Base-by-base conservation (phyloP, 768 basidiomycete species). In the Tricholoma bakamatsutake region DNA sequence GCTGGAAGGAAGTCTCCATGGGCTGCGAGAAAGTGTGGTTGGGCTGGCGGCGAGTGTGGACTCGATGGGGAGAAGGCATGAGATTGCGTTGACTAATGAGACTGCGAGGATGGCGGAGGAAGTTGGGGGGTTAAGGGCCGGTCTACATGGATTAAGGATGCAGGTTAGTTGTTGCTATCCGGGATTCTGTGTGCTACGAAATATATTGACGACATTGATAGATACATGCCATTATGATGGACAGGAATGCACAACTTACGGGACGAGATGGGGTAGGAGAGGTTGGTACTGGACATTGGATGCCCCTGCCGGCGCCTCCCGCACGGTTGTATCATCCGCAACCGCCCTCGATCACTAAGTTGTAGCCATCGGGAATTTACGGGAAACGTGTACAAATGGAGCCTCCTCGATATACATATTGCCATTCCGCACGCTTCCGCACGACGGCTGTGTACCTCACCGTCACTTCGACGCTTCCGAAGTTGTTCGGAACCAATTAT, bases 221-320 rank as follows among this genome's bases (percentile, higher is more conserved):
- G 81, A 67, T 84, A 52, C 87, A 89, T 62, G 76, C 80, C 47
- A 79, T 90, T 58, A 85, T 90, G 85, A 83, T 88, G 83, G 86
- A 88, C 40, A 76, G 85, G 56, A 87, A 85, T 69, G 80, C 80
- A 13, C 79, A 80, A 59, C 70, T 80, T 50, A 80, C 78, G 27
- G 79, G 80, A 48, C 71, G 79, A 33, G 62, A 67, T 35, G 66
- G 61, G 30, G 62, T 62, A 15, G 57, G 59, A 18, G 64, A 62
- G 50, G 50, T 52, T n/a, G 58, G 51, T n/a, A 28, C 28, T 39
- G 62, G 59, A 51, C 55, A 53, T 47, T 60, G 61, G 56, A 58
- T 60, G 53, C 59, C 53, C 24, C 33, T 56, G 52, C 58, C 55
- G 7, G 59, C 42, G 18, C 52, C 60, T 13, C 39, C 55, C 24